Base-by-base conservation (phyloP, 352 stramenopile species). In the Pythium plurisporium region DNA sequence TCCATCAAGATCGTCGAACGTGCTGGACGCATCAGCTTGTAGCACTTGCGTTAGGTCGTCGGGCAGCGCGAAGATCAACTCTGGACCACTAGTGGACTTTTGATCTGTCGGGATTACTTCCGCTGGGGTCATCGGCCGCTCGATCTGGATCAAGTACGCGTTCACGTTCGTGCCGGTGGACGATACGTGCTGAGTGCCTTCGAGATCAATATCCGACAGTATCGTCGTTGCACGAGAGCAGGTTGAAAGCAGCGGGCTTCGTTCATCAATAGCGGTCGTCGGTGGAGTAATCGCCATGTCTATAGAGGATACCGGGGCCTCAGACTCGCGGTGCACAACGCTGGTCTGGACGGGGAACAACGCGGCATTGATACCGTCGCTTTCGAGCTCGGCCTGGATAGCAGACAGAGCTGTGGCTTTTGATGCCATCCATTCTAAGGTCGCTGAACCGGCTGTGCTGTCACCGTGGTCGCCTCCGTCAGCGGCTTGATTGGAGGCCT, bases 11-110 rank as follows among this genome's bases (percentile, higher is more conserved):
- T 49, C 42, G 38, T 44, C 19, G 7, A 12, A 5, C 34, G 34
- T 41, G 15, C n/a, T n/a, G n/a, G n/a, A n/a, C n/a, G n/a, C n/a
- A n/a, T n/a, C n/a, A n/a, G n/a, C n/a, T n/a, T n/a, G n/a, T 12
- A 43, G 17, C 12, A 55, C 26, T 10, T 44, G 20, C 26, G 34
- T 37, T 20, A 61, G 31, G 22, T 69, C 56, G 11, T 71, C 62
- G 12, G 73, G 70, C 14, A 82, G 33, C 2, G 70, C 73, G 25
- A 82, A 47, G 27, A 79, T 69, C 8, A 79, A 50, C 22, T 73
- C 59, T 5, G 59, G 44, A n/a, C n/a, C n/a, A n/a, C n/a, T n/a
- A n/a, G n/a, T n/a, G n/a, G n/a, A n/a, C n/a, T n/a, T n/a, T n/a
- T n/a, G n/a, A n/a, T n/a, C n/a, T n/a, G n/a, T n/a, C n/a, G n/a